phyloP scores from a whole-genome alignment of 129 eudicot genomes.

The Tanacetum coccineum region DNA sequence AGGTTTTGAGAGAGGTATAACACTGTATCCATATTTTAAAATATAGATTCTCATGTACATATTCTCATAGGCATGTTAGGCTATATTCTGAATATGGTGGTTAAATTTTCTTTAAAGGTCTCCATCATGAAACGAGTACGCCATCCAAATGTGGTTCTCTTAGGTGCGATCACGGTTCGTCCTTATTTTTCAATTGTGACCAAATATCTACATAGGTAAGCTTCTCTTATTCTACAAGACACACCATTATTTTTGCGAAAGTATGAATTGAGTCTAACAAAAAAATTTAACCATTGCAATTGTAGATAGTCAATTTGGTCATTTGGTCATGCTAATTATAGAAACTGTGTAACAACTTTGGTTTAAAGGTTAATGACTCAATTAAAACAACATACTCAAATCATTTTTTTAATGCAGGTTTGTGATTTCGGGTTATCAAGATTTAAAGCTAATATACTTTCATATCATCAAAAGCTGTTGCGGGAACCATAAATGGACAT shows the following conservation, averaged over 20 bases:
- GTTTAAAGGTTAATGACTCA: not conserved
- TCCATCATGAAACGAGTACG: conserved; percentile 95
- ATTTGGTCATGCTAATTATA: no score
- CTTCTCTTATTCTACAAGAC: not conserved
- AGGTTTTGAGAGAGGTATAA: conserved; percentile 84
- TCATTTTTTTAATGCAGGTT: conserved; percentile 45
- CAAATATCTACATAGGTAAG: no score
- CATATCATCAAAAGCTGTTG: conserved; percentile 91
- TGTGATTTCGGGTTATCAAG: conserved; percentile 97
- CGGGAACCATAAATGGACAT: conserved; percentile 76
- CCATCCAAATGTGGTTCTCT: conserved; percentile 95
- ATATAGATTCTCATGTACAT: not conserved
- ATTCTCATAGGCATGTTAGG: not conserved
- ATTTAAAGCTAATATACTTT: conserved; percentile 88
- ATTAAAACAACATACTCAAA: not conserved
- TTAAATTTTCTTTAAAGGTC: conserved; percentile 37
- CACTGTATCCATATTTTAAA: not conserved
- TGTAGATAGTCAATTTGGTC: not conserved
- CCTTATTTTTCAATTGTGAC: no score
- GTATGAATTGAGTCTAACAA: not conserved
- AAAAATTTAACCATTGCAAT: not conserved
- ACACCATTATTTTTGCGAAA: conserved; percentile 10
- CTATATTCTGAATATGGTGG: not conserved
- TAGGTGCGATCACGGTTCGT: no score
- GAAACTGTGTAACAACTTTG: not conserved